Evolutionary conservation across 2,329 filamentous ascomycete genomes (phyloP).

Genomic region (Fusarium anthophilum): DNA sequence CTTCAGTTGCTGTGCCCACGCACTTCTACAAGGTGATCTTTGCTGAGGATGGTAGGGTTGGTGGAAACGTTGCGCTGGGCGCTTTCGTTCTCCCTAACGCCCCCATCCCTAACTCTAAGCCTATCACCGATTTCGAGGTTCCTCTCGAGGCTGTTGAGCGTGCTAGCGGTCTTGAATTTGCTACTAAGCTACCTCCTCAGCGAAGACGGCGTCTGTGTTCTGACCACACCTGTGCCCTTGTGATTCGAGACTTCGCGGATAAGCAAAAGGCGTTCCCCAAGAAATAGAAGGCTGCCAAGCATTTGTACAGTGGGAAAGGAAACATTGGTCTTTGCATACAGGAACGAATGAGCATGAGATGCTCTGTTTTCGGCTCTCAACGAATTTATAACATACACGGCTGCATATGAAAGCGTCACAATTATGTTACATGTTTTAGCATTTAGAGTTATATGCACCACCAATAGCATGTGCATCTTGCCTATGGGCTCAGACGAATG

Average conservation of each 20-base stretch:
- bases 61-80: constrained; percentile 84
- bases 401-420: not conserved
- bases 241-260: constrained; percentile 81
- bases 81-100: constrained; percentile 97
- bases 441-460: not conserved
- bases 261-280: constrained; percentile 68
- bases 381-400: not conserved
- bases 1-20: constrained; percentile 94
- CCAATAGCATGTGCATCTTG: not conserved
- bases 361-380: not conserved
- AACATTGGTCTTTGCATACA: not conserved
- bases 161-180: constrained; percentile 92
- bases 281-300: not conserved
- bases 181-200: constrained; percentile 76
- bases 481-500: not conserved
- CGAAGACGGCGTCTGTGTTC: constrained; percentile 83
- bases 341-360: not conserved
- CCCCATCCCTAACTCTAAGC: constrained; percentile 85
- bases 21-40: constrained; percentile 99
- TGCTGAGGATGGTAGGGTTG: constrained; percentile 79
- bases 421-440: not conserved
- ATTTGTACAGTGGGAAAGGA: constrained; percentile 8
- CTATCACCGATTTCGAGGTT: constrained; percentile 91
- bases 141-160: constrained; percentile 92
- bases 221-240: constrained; percentile 83